phyloP scores from a whole-genome alignment of 768 basidiomycete genomes.

The Terana coerulea region DNA sequence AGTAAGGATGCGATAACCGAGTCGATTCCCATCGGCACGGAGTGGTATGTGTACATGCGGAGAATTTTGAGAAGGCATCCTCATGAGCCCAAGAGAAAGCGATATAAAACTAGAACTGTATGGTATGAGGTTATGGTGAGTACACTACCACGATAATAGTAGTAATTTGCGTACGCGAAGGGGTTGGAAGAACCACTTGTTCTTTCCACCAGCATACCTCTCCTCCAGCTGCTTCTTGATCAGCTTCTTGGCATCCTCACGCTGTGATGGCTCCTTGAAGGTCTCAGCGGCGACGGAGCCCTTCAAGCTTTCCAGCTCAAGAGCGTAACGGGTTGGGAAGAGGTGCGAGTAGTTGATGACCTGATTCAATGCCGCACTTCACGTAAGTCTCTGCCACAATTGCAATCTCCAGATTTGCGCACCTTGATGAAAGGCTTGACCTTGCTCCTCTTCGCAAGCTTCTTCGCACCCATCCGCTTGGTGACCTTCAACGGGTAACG shows the following conservation, averaged over 20 bases:
- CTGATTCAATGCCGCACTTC: constrained; percentile 33
- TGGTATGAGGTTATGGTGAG: background rate
- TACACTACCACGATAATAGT: no score
- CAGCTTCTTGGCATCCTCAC: constrained; percentile 92
- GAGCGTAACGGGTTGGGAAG: constrained; percentile 97
- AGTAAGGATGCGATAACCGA: background rate
- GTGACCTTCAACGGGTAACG: constrained; percentile 98
- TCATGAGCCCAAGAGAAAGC: constrained; percentile 10
- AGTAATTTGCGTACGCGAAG: constrained; percentile 57
- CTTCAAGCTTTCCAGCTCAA: constrained; percentile 95
- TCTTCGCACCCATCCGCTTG: constrained; percentile 96
- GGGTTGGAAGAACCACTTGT: constrained; percentile 95
- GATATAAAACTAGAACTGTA: constrained; percentile 30
- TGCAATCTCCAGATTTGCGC: constrained; percentile 21
- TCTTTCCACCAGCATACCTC: constrained; percentile 89
- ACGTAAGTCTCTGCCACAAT: background rate
- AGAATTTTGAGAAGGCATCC: constrained; percentile 27
- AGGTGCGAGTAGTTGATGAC: constrained; percentile 97
- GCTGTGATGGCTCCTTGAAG: constrained; percentile 96
- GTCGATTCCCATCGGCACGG: constrained; percentile 12
- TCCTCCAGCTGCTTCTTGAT: constrained; percentile 98
- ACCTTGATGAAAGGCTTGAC: constrained; percentile 99
- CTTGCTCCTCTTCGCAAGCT: constrained; percentile 86
- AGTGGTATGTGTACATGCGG: constrained; percentile 35
- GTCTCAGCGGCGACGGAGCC: constrained; percentile 79